Conservation (phyloP, 805 yeast species). For the Metschnikowia continentalis region DNA sequence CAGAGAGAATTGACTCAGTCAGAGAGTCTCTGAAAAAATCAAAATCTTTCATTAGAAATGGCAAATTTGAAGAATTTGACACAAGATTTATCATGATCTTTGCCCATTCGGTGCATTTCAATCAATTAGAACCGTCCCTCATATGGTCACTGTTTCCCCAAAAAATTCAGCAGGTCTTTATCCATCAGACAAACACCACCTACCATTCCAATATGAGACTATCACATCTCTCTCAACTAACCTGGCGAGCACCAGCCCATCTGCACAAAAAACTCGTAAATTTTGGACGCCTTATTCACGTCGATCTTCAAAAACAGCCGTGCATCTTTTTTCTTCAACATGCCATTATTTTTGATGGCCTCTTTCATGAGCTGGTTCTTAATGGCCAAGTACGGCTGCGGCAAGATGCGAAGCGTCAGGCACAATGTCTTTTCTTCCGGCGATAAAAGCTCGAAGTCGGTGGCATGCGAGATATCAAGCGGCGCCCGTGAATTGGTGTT, state of each 20-base stretch:
- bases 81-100: too few relatives aligned
- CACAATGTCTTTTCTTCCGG: conserved; percentile 88
- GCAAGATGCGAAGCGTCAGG: conserved; percentile 74
- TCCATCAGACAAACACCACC: too few relatives aligned
- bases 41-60: too few relatives aligned
- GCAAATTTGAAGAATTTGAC: too few relatives aligned
- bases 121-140: too few relatives aligned
- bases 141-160: too few relatives aligned
- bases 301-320: conserved; percentile 81
- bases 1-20: too few relatives aligned
- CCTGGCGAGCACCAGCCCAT: conserved; percentile 78
- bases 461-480: conserved; percentile 68
- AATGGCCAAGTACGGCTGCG: conserved; percentile 91
- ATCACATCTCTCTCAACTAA: neutral
- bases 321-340: conserved; percentile 78
- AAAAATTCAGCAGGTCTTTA: too few relatives aligned
- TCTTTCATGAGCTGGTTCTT: conserved; percentile 88
- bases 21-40: too few relatives aligned
- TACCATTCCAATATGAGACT: too few relatives aligned
- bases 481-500: conserved; percentile 42
- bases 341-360: conserved; percentile 79
- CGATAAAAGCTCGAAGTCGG: conserved; percentile 78
- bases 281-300: conserved; percentile 76
- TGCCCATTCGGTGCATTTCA: too few relatives aligned
- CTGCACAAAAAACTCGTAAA: conserved; percentile 87